These are phyloP conservation scores for Aspergillus cejpii DNA, from an alignment of 2,329 filamentous ascomycete genomes.

Conservation along the genomic window DNA sequence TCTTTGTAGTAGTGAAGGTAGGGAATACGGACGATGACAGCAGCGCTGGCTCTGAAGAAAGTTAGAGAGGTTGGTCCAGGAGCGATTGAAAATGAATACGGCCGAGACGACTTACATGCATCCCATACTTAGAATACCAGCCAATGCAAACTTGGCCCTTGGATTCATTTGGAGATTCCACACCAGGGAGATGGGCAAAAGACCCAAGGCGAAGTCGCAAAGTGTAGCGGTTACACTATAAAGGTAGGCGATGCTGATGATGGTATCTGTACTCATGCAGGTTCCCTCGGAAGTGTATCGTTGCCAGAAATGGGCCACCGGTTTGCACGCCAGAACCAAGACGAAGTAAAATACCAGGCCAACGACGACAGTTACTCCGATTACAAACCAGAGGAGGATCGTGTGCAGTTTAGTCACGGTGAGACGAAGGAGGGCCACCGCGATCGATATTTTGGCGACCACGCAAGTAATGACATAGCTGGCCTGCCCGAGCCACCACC, in stretches of 20 bases:
- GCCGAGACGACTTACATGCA: slow-evolving; percentile 39
- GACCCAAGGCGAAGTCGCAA: slow-evolving; percentile 49
- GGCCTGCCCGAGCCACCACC: slow-evolving; percentile 53
- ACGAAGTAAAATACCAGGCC: slow-evolving; percentile 48
- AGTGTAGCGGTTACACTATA: slow-evolving; percentile 46
- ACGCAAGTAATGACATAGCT: slow-evolving; percentile 47
- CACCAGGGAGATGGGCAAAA: slow-evolving; percentile 51
- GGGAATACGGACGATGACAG: slow-evolving; percentile 34
- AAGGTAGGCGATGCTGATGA: slow-evolving; percentile 49
- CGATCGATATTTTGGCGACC: slow-evolving; percentile 48
- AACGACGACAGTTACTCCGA: slow-evolving; percentile 42
- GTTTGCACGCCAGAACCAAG: slow-evolving; percentile 49
- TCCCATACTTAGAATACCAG: slow-evolving; percentile 51
- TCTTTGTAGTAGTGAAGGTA: slow-evolving; percentile 31
- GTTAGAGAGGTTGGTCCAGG: slow-evolving; percentile 18
- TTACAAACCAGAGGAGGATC: slow-evolving; percentile 43
- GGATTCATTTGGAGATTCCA: slow-evolving; percentile 51
- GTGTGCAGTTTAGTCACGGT: slow-evolving; percentile 43
- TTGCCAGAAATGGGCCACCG: slow-evolving; percentile 49
- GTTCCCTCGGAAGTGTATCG: slow-evolving; percentile 26
- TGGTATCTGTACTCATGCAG: slow-evolving; percentile 41
- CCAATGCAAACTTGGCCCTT: slow-evolving; percentile 48
- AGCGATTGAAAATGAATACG: not conserved
- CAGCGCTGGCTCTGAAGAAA: slow-evolving; percentile 28
- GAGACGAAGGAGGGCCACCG: slow-evolving; percentile 50